These are phyloP conservation scores for Chlorella sp. DNA, from an alignment of 139 green algal species.

Conservation along the genomic window DNA sequence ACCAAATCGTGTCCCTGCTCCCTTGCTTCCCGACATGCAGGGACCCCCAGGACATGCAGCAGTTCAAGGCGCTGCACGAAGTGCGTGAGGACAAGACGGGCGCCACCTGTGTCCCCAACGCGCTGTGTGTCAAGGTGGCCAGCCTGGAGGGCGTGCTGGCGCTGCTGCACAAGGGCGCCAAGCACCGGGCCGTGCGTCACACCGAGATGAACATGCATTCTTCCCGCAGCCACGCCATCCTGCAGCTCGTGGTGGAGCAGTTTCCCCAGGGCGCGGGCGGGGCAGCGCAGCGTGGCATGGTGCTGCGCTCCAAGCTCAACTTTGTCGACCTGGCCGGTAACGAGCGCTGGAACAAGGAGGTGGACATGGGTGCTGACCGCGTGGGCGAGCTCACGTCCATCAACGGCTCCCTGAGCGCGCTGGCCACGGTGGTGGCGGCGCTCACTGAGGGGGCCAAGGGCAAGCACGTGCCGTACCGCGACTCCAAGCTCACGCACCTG, in stretches of 20 bases:
- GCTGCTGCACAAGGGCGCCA: constrained; percentile 29
- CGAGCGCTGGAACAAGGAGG: constrained; percentile 49
- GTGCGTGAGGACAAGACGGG: constrained; percentile 36
- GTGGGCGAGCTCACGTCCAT: constrained; percentile 66
- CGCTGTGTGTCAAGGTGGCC: constrained; percentile 43
- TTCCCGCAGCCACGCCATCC: constrained; percentile 53
- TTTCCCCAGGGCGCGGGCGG: constrained; percentile 2
- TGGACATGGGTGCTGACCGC: constrained; percentile 45
- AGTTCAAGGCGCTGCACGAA: constrained; percentile 42
- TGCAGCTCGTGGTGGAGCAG: constrained; percentile 52
- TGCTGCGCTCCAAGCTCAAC: constrained; percentile 73
- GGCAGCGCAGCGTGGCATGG: not conserved
- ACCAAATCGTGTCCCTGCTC: too few species aligned
- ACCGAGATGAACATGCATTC: constrained; percentile 63
- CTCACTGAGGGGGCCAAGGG: constrained; percentile 29
- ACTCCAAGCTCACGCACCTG: constrained; percentile 75
- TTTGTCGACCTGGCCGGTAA: constrained; percentile 88
- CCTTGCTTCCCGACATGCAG: constrained; percentile 4
- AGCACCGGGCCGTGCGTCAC: constrained; percentile 35
- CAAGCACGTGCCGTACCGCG: constrained; percentile 58
- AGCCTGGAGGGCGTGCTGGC: constrained; percentile 6
- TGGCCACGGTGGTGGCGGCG: constrained; percentile 51
- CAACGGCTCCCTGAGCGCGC: constrained; percentile 49
- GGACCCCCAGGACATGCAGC: constrained; percentile 27
- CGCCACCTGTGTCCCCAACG: constrained; percentile 40